Conservation (phyloP, 129 eudicot genomes). For the Escallonia rubra region DNA sequence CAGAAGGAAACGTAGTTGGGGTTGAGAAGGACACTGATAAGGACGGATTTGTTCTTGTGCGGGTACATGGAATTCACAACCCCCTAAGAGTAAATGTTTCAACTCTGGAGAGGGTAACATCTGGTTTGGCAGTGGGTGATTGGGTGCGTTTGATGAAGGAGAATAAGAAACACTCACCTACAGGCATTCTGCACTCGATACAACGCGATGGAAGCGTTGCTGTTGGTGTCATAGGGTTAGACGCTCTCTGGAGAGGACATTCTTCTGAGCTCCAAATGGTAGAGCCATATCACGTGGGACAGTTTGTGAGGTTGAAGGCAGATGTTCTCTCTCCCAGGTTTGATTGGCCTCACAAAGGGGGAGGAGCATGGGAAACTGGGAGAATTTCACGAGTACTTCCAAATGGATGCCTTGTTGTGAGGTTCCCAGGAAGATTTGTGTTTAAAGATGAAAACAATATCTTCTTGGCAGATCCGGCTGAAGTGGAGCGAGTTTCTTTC, state of each 20-base stretch:
- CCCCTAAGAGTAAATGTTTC: constrained; percentile 56
- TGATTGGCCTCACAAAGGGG: constrained; percentile 64
- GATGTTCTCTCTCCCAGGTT: constrained; percentile 53
- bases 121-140: constrained; percentile 66
- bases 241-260: constrained; percentile 72
- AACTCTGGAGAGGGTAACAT: constrained; percentile 73
- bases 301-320: constrained; percentile 53
- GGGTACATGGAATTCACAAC: constrained; percentile 58
- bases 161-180: constrained; percentile 41
- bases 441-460: constrained; percentile 23
- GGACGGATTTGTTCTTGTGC: constrained; percentile 59
- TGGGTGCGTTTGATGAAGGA: constrained; percentile 61
- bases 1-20: constrained; percentile 80
- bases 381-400: constrained; percentile 57
- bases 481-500: constrained; percentile 63
- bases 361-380: constrained; percentile 74
- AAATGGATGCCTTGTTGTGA: constrained; percentile 79
- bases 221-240: constrained; percentile 62
- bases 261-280: constrained; percentile 50
- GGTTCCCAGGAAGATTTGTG: constrained; percentile 62
- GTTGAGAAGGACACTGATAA: constrained; percentile 55
- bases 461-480: constrained; percentile 71
- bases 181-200: constrained; percentile 70
- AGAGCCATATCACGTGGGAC: constrained; percentile 52
- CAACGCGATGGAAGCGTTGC: constrained; percentile 60